Evolutionary conservation across 73 alveolate species (phyloP).

Genomic region (Stentor roeselii): DNA sequence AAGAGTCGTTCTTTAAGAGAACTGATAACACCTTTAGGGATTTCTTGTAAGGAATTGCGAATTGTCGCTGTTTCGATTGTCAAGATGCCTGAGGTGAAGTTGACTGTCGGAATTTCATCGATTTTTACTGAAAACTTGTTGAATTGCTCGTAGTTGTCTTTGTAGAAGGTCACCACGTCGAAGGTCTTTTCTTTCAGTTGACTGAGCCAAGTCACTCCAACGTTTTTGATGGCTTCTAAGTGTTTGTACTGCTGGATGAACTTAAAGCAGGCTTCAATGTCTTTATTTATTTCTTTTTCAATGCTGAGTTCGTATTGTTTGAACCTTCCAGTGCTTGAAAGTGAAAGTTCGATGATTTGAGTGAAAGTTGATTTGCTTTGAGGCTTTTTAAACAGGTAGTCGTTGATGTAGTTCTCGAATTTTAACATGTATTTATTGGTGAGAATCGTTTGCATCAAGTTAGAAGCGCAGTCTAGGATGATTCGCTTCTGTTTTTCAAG

Average conservation of each 20-base stretch:
- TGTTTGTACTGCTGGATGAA: background rate
- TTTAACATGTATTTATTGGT: background rate
- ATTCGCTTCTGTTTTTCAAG: background rate
- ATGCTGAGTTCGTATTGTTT: background rate
- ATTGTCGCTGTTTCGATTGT: conserved; percentile 51
- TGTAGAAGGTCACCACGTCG: conserved; percentile 10
- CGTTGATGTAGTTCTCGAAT: background rate
- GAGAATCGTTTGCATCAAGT: background rate
- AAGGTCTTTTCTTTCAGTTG: conserved; percentile 12
- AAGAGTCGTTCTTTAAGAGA: conserved; percentile 41
- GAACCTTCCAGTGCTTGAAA: background rate
- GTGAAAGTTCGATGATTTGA: background rate
- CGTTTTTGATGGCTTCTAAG: background rate
- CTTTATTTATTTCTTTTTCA: conserved; percentile 17
- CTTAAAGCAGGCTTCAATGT: conserved; percentile 8
- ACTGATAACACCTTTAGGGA: conserved; percentile 60
- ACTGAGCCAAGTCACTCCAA: conserved; percentile 1
- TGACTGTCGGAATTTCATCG: conserved; percentile 39
- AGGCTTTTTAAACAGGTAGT: background rate
- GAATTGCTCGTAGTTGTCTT: conserved; percentile 21
- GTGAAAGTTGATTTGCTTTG: background rate
- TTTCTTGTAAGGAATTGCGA: conserved; percentile 36
- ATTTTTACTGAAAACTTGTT: conserved; percentile 22
- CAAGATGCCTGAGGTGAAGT: conserved; percentile 42
- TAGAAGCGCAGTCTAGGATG: background rate